Evolutionary conservation across 208 protist genomes (phyloP).

Genomic region (Trypanosoma vivax): DNA sequence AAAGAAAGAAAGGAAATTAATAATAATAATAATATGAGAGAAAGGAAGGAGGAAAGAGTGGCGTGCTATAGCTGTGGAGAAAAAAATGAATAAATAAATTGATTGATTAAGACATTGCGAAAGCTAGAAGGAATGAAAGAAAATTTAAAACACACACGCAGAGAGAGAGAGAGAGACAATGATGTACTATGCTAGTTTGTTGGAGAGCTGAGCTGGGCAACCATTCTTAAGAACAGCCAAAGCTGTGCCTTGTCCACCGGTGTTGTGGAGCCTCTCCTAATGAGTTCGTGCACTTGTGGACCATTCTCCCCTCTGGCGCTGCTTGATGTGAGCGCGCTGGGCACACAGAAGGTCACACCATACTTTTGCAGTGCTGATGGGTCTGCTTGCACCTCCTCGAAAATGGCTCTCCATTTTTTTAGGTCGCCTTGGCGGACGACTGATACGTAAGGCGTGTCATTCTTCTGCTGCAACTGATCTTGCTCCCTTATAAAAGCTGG

Average conservation of each 20-base stretch:
- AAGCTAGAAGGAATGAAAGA: slow-evolving; percentile 10
- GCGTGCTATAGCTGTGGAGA: not conserved
- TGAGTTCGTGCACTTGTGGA: slow-evolving; percentile 18
- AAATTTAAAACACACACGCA: slow-evolving; percentile 1
- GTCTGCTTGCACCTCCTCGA: slow-evolving; percentile 32
- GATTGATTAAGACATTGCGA: slow-evolving; percentile 28
- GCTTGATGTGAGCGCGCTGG: slow-evolving; percentile 30
- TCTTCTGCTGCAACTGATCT: slow-evolving; percentile 16
- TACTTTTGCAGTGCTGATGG: slow-evolving; percentile 38
- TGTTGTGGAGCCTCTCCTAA: slow-evolving; percentile 11
- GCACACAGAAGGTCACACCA: slow-evolving; percentile 64
- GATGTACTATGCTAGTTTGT: not conserved
- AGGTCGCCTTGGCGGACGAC: slow-evolving; percentile 35
- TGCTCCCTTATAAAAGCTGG: slow-evolving; percentile 36
- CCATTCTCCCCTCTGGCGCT: slow-evolving; percentile 26
- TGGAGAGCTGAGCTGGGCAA: slow-evolving; percentile 10
- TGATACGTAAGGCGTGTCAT: slow-evolving; percentile 28
- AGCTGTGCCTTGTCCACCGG: slow-evolving; percentile 17
- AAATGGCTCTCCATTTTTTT: slow-evolving; percentile 32
- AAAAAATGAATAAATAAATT: slow-evolving; percentile 18
- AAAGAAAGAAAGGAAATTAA: slow-evolving; percentile 1
- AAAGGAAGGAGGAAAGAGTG: slow-evolving; percentile 5
- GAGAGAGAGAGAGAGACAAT: not conserved
- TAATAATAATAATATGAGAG: slow-evolving; percentile 1
- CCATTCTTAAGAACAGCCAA: slow-evolving; percentile 20